Evolutionary conservation across 2,329 filamentous ascomycete species (phyloP), one percentile per base, ranked within the genome.

Genomic region (Diaporthe velutina): DNA sequence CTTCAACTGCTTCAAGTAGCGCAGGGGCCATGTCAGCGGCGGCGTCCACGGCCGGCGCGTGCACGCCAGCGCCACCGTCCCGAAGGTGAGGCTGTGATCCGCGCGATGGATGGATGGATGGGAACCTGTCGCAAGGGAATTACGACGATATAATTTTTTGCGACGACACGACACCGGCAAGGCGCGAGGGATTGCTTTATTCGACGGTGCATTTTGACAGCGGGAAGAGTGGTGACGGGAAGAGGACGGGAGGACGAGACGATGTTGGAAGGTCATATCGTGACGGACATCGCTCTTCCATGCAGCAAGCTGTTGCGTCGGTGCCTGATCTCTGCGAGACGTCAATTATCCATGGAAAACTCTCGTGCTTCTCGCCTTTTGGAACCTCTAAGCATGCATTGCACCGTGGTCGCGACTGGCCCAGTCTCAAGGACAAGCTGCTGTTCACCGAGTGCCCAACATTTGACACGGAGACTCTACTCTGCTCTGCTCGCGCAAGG

Each of bases 1-100:
- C 58, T 88, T 88, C 80, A 87, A 84, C 83, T 90, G 88, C 82
- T 90, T 90, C 84, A 86, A 83, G 76, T 76, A 73, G 67, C 33
- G 17, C 30, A 2, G 55, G 22, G 58, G 54, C 54, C n/a, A 40
- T 30, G 15, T 68, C 13, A 38, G 54, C 15, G 38, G 68, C 40
- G 52, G 54, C n/a, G 54, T 60, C 15, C 54, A 60, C 9, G 67
- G 68, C 9, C 40, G 68, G 8, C 33, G 38, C 30, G 22, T 71
- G 10, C 22, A 58, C 28, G 28, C 25, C 42, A 60, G n/a, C 28
- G 55, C 68, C 2, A 38, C 55, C 1, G 9, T 33, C 30, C 52
- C 38, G 22, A 15, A 4, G 10, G 38, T 57, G 7, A 6, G 38
- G 0, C 8, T 25, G 3, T n/a, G n/a, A n/a, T n/a, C n/a, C 0